Evolutionary conservation across 1,284 basidiomycete genomes (phyloP), one percentile per base, ranked within the genome.

Genomic region (Ganoderma leucocontextum): DNA sequence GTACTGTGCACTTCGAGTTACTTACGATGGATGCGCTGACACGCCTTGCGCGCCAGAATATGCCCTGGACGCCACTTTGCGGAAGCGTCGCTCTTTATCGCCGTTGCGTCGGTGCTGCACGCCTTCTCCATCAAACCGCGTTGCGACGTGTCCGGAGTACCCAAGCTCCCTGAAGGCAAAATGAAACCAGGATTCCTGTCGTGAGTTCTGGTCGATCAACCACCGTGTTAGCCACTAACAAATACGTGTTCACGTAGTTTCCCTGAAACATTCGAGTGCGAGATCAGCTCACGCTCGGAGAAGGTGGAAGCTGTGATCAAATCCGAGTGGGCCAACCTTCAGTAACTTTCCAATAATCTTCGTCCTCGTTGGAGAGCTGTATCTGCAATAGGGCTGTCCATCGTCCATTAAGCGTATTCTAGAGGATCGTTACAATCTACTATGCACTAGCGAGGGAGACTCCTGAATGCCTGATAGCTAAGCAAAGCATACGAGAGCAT

Each of bases 21-120:
- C 15, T 15, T 17, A 35, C 57, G 15, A 4, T 4, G 10, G 22
- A 61, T 61, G 9, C 44, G n/a, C 61, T 35, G 13, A 29, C 44
- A 7, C 17, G 19, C 0, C 25, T 62, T 35, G 5, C 10, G 10
- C 22, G 1, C 6, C 36, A 65, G 64, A n/a, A 65, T 65, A 17
- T 65, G 64, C 17, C 64, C 64, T 8, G 64, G 64, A 17, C 64
- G 44, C 12, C 57, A 60, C 59, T 60, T 65, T 17, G 64, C 58
- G 7, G 58, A 60, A 29, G 22, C 58, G 3, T 60, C 64, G 4
- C 47, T 65, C 6, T 60, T 52, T n/a, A 41, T 65, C 19, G n/a
- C 59, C 8, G 22, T 61, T 6, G 41, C 64, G 17, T 59, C 44
- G 1, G 58, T 65, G n/a, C 59, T 65, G 4, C 47, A 55, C 15